Percentiles rank a stretch among this genome's conserved stretches.
These are phyloP conservation scores for Penicillium antarcticum DNA, from an alignment of 495 filamentous ascomycete species.

Conservation along the genomic window DNA sequence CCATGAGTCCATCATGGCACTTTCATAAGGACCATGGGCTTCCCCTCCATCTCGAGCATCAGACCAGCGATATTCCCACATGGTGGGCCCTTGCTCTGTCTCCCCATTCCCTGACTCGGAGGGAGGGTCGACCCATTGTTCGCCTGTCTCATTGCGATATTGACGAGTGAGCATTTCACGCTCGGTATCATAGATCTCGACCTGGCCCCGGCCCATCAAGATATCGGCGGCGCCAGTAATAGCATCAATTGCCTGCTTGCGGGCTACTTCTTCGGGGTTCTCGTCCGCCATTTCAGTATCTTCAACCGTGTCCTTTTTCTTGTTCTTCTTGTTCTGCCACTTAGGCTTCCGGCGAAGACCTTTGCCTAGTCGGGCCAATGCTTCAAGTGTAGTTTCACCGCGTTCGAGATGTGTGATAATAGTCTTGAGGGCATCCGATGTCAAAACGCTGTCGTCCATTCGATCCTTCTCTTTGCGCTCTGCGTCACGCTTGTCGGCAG, in stretches of 20 bases:
- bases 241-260: conserved; percentile 69
- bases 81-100: conserved; percentile 33
- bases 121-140: conserved; percentile 77
- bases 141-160: conserved; percentile 83
- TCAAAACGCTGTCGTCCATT: conserved; percentile 69
- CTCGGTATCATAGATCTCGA: conserved; percentile 85
- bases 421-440: conserved; percentile 66
- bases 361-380: conserved; percentile 76
- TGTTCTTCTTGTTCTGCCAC: conserved; percentile 58
- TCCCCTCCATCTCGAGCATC: conserved; percentile 80
- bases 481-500: conserved; percentile 80
- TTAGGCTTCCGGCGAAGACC: conserved; percentile 58
- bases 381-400: conserved; percentile 87
- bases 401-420: conserved; percentile 72
- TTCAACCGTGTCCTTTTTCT: conserved; percentile 53
- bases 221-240: conserved; percentile 88
- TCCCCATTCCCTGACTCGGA: conserved; percentile 19
- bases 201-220: conserved; percentile 73
- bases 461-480: conserved; percentile 66
- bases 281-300: conserved; percentile 70
- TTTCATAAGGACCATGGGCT: conserved; percentile 84
- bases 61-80: conserved; percentile 92
- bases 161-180: conserved; percentile 80
- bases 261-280: conserved; percentile 65
- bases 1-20: conserved; percentile 81